These are phyloP conservation scores for Metschnikowia rubicola DNA, from an alignment of 805 yeast genomes.

Conservation along the genomic window DNA sequence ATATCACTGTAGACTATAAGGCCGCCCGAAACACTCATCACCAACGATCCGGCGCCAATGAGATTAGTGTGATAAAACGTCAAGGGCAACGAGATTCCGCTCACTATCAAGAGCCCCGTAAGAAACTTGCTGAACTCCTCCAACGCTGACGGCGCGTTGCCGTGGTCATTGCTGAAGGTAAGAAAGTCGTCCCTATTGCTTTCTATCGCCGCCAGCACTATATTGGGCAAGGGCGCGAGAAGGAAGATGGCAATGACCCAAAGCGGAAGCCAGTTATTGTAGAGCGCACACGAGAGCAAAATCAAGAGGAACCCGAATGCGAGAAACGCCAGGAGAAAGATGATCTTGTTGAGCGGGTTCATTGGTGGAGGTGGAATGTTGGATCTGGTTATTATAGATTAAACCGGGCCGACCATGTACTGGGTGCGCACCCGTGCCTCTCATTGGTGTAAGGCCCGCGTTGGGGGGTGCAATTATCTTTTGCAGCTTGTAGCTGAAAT, in stretches of 20 bases:
- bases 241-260: slow-evolving; percentile 43
- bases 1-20: slow-evolving; percentile 43
- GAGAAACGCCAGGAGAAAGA: slow-evolving; percentile 43
- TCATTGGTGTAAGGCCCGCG: too few species aligned
- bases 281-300: slow-evolving; percentile 43
- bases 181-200: slow-evolving; percentile 40
- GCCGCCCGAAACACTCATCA: slow-evolving; percentile 45
- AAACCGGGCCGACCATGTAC: too few species aligned
- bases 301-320: slow-evolving; percentile 45
- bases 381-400: too few species aligned
- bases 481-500: too few species aligned
- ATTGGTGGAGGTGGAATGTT: slow-evolving; percentile 13
- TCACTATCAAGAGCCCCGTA: slow-evolving; percentile 40
- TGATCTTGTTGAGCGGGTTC: slow-evolving; percentile 46
- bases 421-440: too few species aligned
- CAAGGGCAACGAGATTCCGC: slow-evolving; percentile 45
- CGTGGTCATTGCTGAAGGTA: slow-evolving; percentile 41
- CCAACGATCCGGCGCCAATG: slow-evolving; percentile 37
- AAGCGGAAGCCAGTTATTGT: slow-evolving; percentile 34
- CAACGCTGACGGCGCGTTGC: slow-evolving; percentile 34
- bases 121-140: slow-evolving; percentile 37
- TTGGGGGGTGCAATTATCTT: too few species aligned
- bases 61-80: slow-evolving; percentile 36
- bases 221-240: slow-evolving; percentile 44
- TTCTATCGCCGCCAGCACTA: slow-evolving; percentile 36